Conservation (phyloP, 2,329 filamentous ascomycete species). For the Calonectria pseudoturangicola region DNA sequence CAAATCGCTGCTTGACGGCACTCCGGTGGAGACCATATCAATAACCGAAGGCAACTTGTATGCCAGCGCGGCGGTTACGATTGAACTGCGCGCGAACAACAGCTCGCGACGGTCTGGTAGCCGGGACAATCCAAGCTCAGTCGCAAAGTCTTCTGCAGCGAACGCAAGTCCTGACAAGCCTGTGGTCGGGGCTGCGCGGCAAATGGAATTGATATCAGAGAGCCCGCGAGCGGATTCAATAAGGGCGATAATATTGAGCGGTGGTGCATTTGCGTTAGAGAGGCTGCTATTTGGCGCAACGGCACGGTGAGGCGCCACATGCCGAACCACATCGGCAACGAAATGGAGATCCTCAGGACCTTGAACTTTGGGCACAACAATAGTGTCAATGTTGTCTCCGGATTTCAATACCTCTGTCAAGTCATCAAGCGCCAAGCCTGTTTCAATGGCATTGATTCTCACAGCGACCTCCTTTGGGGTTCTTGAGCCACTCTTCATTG, state of each 20-base stretch:
- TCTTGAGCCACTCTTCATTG: conserved; percentile 12
- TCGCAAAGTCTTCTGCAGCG: conserved; percentile 32
- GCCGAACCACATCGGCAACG: conserved; percentile 27
- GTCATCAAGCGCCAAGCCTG: conserved; percentile 25
- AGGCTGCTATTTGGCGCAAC: not conserved
- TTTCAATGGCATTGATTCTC: conserved; percentile 32
- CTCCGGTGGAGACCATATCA: conserved; percentile 18
- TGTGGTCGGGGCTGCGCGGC: not conserved
- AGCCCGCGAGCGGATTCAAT: conserved; percentile 28
- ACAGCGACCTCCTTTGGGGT: not conserved
- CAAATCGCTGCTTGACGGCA: conserved; percentile 15
- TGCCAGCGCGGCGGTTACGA: conserved; percentile 3
- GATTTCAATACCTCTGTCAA: conserved; percentile 14
- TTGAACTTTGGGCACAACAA: conserved; percentile 29
- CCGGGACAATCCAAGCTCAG: conserved; percentile 21
- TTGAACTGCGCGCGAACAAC: conserved; percentile 25
- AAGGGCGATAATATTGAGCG: conserved; percentile 26
- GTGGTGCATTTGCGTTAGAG: not conserved
- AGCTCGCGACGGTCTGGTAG: conserved; percentile 27
- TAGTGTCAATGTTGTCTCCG: conserved; percentile 17
- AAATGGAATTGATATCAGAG: conserved; percentile 26
- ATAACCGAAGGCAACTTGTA: conserved; percentile 18
- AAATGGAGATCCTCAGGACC: conserved; percentile 24
- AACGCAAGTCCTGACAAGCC: conserved; percentile 35
- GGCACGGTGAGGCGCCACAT: conserved; percentile 15